Percentiles rank a stretch among this genome's conserved stretches.
Conservation (phyloP, 495 filamentous ascomycete genomes). For the Bacidia gigantensis region DNA sequence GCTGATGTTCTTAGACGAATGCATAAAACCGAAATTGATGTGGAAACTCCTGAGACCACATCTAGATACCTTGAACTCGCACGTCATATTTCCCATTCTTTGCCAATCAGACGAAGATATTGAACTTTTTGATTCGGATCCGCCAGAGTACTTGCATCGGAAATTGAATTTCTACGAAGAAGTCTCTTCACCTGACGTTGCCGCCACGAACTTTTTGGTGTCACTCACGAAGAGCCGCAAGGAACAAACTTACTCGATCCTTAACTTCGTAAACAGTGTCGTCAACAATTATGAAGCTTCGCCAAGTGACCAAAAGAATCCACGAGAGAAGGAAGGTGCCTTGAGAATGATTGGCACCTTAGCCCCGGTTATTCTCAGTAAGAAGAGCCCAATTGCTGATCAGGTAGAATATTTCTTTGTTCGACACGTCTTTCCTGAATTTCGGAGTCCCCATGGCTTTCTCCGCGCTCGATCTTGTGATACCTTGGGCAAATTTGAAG, state of each 20-base stretch:
- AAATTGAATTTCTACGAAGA: constrained; percentile 98
- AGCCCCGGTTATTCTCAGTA: constrained; percentile 83
- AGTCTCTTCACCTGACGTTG: constrained; percentile 87
- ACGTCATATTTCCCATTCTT: constrained; percentile 87
- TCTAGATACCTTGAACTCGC: constrained; percentile 77
- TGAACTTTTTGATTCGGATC: constrained; percentile 85
- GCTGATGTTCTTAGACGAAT: constrained; percentile 87
- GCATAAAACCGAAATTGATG: constrained; percentile 92
- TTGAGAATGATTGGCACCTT: constrained; percentile 94
- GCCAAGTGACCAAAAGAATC: constrained; percentile 73
- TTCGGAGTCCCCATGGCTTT: constrained; percentile 84
- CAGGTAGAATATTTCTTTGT: constrained; percentile 99
- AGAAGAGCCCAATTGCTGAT: constrained; percentile 94
- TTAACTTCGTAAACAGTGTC: constrained; percentile 84
- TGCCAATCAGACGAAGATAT: constrained; percentile 89
- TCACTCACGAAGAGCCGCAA: constrained; percentile 86
- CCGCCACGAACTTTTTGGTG: constrained; percentile 91
- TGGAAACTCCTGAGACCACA: constrained; percentile 91
- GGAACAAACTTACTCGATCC: constrained; percentile 87
- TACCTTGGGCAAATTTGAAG: constrained; percentile 92
- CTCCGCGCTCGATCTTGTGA: constrained; percentile 91
- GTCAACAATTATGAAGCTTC: constrained; percentile 82
- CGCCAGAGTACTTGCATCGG: constrained; percentile 88
- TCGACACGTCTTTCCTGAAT: constrained; percentile 95
- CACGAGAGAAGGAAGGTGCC: constrained; percentile 91